Evolutionary conservation across 2,329 filamentous ascomycete genomes (phyloP).

Genomic region (Cladosporium colombiae): DNA sequence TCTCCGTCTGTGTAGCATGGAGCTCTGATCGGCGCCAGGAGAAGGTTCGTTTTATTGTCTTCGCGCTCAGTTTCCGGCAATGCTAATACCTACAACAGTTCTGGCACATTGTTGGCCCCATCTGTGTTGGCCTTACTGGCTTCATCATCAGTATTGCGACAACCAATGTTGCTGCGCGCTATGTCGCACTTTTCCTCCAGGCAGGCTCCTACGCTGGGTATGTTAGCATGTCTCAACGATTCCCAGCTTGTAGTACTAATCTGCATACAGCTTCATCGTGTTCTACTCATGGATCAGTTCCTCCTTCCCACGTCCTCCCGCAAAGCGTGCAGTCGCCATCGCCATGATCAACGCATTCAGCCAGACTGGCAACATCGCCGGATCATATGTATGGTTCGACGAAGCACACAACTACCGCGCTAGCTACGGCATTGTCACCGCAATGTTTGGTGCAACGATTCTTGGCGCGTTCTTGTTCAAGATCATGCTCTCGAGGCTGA

Average conservation of each 20-base stretch:
- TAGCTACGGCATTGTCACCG: slow-evolving; percentile 34
- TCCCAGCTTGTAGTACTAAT: slow-evolving; percentile 29
- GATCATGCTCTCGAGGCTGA: slow-evolving; percentile 63
- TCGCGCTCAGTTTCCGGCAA: slow-evolving; percentile 27
- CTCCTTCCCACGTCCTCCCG: slow-evolving; percentile 71
- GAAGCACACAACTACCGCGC: slow-evolving; percentile 55
- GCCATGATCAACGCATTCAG: slow-evolving; percentile 75
- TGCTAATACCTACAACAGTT: slow-evolving; percentile 32
- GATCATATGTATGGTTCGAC: slow-evolving; percentile 62
- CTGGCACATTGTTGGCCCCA: slow-evolving; percentile 31
- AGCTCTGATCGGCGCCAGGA: slow-evolving; percentile 32
- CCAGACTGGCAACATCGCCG: slow-evolving; percentile 53
- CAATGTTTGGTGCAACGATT: slow-evolving; percentile 34
- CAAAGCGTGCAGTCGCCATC: slow-evolving; percentile 71
- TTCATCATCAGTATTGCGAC: slow-evolving; percentile 17
- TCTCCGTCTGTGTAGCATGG: slow-evolving; percentile 31
- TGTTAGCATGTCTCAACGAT: background rate
- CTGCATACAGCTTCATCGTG: slow-evolving; percentile 23
- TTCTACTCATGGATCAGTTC: slow-evolving; percentile 76
- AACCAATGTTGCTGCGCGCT: slow-evolving; percentile 24
- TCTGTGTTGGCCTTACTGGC: slow-evolving; percentile 13
- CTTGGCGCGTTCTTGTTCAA: slow-evolving; percentile 30
- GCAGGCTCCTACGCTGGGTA: slow-evolving; percentile 35
- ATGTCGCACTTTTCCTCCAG: slow-evolving; percentile 38
- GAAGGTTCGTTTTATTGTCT: slow-evolving; percentile 24